Evolutionary conservation across 257 asterid species (phyloP).

Genomic region (Solanum tacnaense): DNA sequence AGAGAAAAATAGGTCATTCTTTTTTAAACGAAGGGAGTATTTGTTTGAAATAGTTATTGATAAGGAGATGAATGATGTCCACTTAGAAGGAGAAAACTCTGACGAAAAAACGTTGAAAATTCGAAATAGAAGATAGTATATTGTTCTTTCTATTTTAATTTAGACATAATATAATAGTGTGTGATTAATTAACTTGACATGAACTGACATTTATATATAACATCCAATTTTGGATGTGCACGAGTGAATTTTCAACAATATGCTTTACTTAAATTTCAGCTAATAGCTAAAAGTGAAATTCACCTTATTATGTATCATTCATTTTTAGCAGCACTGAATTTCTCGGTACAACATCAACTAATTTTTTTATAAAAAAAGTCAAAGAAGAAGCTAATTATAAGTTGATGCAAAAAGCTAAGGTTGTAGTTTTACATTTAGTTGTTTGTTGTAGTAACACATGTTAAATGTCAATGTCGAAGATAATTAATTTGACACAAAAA

Average conservation of each 20-base stretch:
- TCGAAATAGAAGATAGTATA: background rate
- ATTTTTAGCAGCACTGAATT: too few relatives aligned
- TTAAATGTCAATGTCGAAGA: background rate
- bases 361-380: too few relatives aligned
- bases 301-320: background rate
- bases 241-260: too few relatives aligned
- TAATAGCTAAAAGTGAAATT: background rate
- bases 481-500: background rate
- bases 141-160: too few relatives aligned
- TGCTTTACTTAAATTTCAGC: background rate
- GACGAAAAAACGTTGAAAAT: background rate
- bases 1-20: too few relatives aligned
- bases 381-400: too few relatives aligned
- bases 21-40: too few relatives aligned
- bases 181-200: background rate
- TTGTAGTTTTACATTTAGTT: background rate
- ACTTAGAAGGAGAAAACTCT: background rate
- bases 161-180: too few relatives aligned
- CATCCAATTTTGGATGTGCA: too few relatives aligned
- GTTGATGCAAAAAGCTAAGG: too few relatives aligned
- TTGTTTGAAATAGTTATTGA: background rate
- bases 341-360: too few relatives aligned
- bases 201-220: too few relatives aligned
- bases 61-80: background rate
- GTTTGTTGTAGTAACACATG: background rate